These are phyloP conservation scores for Candida montana DNA, from an alignment of 805 yeast species.

Conservation along the genomic window DNA sequence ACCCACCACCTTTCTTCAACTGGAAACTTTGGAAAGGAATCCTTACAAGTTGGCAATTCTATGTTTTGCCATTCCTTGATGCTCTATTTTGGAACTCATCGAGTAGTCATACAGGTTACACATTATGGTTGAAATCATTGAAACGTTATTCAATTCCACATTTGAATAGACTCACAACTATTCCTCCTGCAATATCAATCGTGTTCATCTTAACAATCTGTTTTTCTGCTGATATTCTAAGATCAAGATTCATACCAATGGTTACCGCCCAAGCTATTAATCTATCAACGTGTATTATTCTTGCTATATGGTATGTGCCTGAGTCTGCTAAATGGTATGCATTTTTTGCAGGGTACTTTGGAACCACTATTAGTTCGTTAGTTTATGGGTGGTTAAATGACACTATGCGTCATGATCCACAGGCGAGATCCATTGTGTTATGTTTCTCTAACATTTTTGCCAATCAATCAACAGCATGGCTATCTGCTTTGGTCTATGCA, in stretches of 20 bases:
- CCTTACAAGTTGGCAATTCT: constrained; percentile 48
- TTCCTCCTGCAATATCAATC: constrained; percentile 28
- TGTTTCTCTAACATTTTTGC: constrained; percentile 41
- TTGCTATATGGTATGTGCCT: constrained; percentile 48
- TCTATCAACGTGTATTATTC: constrained; percentile 38
- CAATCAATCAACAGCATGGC: constrained; percentile 51
- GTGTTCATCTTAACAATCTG: constrained; percentile 5
- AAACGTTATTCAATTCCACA: constrained; percentile 31
- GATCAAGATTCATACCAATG: constrained; percentile 39
- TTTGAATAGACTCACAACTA: constrained; percentile 29
- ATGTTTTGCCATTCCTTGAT: constrained; percentile 44
- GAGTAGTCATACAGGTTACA: constrained; percentile 33
- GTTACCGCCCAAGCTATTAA: constrained; percentile 38
- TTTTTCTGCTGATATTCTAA: constrained; percentile 28
- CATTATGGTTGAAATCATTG: constrained; percentile 43
- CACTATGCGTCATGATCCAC: constrained; percentile 48
- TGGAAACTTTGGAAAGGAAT: constrained; percentile 46
- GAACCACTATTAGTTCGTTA: constrained; percentile 2
- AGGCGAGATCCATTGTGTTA: constrained; percentile 42
- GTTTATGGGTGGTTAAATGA: constrained; percentile 53
- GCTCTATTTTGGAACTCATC: constrained; percentile 51
- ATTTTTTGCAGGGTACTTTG: constrained; percentile 29
- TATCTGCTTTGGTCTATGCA: constrained; percentile 22
- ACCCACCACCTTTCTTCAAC: constrained; percentile 33
- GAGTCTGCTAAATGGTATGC: constrained; percentile 50